Evolutionary conservation across 2,329 filamentous ascomycete species (phyloP), one percentile per base, ranked within the genome.

Genomic region (Exserohilum turcica): DNA sequence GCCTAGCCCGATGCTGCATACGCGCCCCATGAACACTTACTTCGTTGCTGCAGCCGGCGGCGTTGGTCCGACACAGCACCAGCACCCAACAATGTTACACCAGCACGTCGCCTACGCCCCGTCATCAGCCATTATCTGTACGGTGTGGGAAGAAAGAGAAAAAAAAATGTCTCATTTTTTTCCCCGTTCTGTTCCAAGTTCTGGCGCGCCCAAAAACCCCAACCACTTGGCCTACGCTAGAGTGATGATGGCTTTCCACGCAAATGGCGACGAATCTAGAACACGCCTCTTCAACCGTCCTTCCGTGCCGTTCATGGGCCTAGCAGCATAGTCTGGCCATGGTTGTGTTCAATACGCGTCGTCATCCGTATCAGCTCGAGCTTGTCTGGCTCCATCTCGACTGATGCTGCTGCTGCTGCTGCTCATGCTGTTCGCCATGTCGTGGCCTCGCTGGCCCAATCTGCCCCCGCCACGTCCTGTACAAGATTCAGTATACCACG

Each of bases 281-380:
- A 50, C 37, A 38, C 45, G 36, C 29, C 29, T 27, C 8, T n/a
- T 19, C 18, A 15, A 16, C 33, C 15, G 15, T 31, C 8, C 24
- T 24, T 32, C 28, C 28, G 48, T 44, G 40, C 46, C 38, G 38
- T 51, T 46, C 18, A 37, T 43, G 36, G 27, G 38, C 32, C 21
- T 24, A 24, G 7, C 4, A 4, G 7, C 21, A 24, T 7, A 24
- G 21, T 24, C 7, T 24, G 21, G 21, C 21, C n/a, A n/a, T n/a
- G n/a, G n/a, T n/a, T n/a, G n/a, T n/a, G n/a, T n/a, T n/a, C 29
- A 60, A 43, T 44, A 60, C 13, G 21, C 55, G 16, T 62, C 57
- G 21, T 64, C 57, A 51, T 63, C 58, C 18, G 61, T 59, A 13
- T 64, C 60, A 35, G 48, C 58, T 18, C 56, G 54, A 15, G 61